Evolutionary conservation across 306 rosid species (phyloP), one percentile per base, ranked within the genome.

Genomic region (Phaseolus lunatus): DNA sequence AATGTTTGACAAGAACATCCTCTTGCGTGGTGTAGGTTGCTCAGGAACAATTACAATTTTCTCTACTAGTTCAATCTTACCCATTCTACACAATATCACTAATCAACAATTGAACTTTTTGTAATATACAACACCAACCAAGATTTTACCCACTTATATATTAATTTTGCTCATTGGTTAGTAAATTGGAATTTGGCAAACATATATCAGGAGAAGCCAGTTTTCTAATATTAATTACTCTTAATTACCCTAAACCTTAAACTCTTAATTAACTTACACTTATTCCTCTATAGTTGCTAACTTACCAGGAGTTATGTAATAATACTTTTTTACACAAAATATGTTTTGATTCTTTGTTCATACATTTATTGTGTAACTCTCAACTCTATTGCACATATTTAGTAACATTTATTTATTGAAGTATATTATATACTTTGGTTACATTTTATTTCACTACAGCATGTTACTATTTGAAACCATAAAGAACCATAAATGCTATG

Each of bases 1-100:
- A 62, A 89, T 89, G 47, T 89, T 89, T 24, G 91, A 85, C 47
- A 87, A 81, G 75, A 89, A 87, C 65, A 87, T 75, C 59, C 78
- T 10, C 57, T 73, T 81, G 10, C 3, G 9, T 0, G 78, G 83
- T 62, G 74, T 80, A 8, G 88, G 76, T 14, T 76, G 26, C 16
- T 83, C 76, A 1, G 89, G 89, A 37, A 29, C 52, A 19, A 89
- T 56, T 24, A 89, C 69, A 43, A 79, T 63, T 74, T 86, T 88
- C 58, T 88, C 87, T 52, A 86, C 78, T 47, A 88, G 70, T 66
- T 86, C 77, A 39, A 88, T 67, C 3, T 19, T 56, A 20, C 23
- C 82, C 88, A 79, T 88, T 75, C 23, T 1, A 20, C 59, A 22
- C 54, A 50, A 33, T 71, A 0, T 44, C 9, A 1, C n/a, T 72